Conservation (phyloP, 257 asterid species). For the Knoxia roxburghii region DNA sequence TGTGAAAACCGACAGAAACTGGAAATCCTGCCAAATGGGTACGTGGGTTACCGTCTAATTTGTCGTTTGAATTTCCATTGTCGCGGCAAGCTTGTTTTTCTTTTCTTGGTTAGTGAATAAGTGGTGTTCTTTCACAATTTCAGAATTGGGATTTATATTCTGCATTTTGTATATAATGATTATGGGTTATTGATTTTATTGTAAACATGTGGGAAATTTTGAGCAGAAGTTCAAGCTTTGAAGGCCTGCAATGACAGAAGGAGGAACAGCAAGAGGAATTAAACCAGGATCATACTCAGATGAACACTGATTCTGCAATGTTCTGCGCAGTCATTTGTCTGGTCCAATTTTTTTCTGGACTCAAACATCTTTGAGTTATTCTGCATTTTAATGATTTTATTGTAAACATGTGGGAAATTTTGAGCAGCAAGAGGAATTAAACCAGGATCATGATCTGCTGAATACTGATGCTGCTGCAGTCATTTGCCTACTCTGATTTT, state of each 20-base stretch:
- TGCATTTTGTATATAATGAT: neutral
- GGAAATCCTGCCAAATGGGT: conserved; percentile 80
- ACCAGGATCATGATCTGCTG: too few species aligned
- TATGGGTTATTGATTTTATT: neutral
- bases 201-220: conserved; percentile 2
- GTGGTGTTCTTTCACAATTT: neutral
- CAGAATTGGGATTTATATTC: neutral
- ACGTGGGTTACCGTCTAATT: neutral
- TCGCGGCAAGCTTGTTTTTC: neutral
- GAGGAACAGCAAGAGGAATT: conserved; percentile 25
- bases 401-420: too few species aligned
- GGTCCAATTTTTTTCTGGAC: too few species aligned
- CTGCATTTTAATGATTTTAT: neutral
- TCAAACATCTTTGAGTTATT: too few species aligned
- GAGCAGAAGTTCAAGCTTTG: conserved; percentile 65
- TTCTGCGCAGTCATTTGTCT: too few species aligned
- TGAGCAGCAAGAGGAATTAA: too few species aligned
- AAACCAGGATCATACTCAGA: neutral
- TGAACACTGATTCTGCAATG: too few species aligned
- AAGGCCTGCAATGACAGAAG: conserved; percentile 60
- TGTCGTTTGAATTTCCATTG: neutral
- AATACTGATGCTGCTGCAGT: too few species aligned
- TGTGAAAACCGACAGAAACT: conserved; percentile 45
- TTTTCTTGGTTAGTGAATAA: too few species aligned
- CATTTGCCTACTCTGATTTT: too few species aligned